Evolutionary conservation across 345 rosid species (phyloP).

Genomic region (Gossypium rotundifolium): DNA sequence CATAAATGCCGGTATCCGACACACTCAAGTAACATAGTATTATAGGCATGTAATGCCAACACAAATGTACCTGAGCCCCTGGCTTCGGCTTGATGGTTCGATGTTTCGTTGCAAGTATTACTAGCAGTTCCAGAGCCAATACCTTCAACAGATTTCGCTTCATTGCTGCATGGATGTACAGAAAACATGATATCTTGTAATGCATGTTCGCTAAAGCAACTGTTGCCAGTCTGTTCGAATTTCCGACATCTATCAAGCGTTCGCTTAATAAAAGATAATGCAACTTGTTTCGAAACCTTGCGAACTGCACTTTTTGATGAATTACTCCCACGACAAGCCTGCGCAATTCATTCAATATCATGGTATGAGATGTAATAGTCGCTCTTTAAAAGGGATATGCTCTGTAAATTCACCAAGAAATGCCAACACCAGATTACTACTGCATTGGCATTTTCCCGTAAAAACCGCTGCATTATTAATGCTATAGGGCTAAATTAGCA

Average conservation of each 20-base stretch:
- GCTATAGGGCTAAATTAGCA: not conserved
- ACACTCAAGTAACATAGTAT: not conserved
- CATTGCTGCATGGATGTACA: constrained; percentile 50
- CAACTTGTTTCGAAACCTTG: constrained; percentile 74
- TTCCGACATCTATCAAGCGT: constrained; percentile 70
- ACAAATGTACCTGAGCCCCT: constrained; percentile 72
- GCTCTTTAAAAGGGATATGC: not conserved
- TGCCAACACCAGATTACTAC: not conserved
- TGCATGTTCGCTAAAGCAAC: constrained; percentile 77
- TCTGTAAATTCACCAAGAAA: not conserved
- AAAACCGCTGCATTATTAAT: not conserved
- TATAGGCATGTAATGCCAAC: too few relatives aligned
- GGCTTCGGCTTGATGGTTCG: constrained; percentile 59
- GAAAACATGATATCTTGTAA: constrained; percentile 68
- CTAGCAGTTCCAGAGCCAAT: constrained; percentile 97
- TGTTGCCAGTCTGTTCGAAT: constrained; percentile 69
- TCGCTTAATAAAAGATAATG: constrained; percentile 59
- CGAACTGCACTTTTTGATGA: constrained; percentile 48
- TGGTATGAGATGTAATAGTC: not conserved
- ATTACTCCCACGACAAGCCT: constrained; percentile 75
- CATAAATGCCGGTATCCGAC: not conserved
- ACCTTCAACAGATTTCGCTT: constrained; percentile 73
- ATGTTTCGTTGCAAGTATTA: constrained; percentile 68
- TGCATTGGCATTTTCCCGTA: not conserved
- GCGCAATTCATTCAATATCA: constrained; percentile 13